phyloP scores from a whole-genome alignment of 768 basidiomycete species.

The Serendipita sp. region DNA sequence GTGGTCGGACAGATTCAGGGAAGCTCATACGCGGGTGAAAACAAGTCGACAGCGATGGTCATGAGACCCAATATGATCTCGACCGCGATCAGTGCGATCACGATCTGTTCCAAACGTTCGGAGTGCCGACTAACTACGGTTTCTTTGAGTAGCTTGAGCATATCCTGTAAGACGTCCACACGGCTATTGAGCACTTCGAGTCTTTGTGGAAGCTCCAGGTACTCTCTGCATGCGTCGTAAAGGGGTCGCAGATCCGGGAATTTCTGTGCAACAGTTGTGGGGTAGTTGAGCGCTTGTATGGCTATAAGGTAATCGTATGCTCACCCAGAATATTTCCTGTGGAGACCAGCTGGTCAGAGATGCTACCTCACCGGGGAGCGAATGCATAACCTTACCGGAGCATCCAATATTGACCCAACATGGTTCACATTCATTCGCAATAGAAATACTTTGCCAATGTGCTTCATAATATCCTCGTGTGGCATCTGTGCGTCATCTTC shows the following conservation, averaged over 20 bases:
- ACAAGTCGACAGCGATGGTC: conserved; percentile 75
- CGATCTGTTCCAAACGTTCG: conserved; percentile 82
- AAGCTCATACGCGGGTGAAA: conserved; percentile 9
- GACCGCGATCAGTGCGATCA: conserved; percentile 78
- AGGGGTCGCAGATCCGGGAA: conserved; percentile 91
- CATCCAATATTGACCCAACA: conserved; percentile 92
- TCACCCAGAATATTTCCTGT: conserved; percentile 91
- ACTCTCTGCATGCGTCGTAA: conserved; percentile 84
- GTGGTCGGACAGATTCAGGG: neutral
- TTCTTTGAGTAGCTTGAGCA: conserved; percentile 89
- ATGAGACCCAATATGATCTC: conserved; percentile 85
- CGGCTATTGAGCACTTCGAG: conserved; percentile 86
- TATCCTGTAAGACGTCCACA: conserved; percentile 94
- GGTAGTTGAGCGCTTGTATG: neutral
- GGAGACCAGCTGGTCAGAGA: neutral
- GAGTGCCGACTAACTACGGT: conserved; percentile 82
- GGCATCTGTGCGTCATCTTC: conserved; percentile 19
- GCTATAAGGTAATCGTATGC: neutral
- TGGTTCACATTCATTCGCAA: conserved; percentile 88
- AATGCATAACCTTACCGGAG: conserved; percentile 45
- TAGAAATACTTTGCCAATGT: conserved; percentile 89
- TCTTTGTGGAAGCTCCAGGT: conserved; percentile 87
- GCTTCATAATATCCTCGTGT: conserved; percentile 81
- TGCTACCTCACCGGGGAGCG: conserved; percentile 7
- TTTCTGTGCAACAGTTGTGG: conserved; percentile 33